Evolutionary conservation across 306 rosid species (phyloP).

Genomic region (Canavalia ensiformis): DNA sequence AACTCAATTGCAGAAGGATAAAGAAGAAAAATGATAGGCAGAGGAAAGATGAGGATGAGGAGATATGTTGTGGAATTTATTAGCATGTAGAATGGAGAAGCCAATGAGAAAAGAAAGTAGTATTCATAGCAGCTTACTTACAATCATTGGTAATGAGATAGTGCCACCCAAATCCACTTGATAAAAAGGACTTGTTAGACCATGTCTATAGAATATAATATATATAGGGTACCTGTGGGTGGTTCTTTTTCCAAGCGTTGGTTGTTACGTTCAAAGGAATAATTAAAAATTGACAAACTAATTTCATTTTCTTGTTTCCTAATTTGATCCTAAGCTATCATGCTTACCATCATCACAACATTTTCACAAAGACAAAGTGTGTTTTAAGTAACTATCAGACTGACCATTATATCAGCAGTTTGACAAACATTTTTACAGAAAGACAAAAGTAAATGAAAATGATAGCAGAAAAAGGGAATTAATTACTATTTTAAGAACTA

Average conservation of each 20-base stretch:
- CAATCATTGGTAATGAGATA: slow-evolving; percentile 20
- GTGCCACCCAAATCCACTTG: not conserved
- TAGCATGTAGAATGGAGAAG: slow-evolving; percentile 11
- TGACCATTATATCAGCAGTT: slow-evolving; percentile 32
- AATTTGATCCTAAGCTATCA: slow-evolving; percentile 29
- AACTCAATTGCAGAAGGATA: too few relatives aligned
- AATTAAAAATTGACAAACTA: slow-evolving; percentile 49
- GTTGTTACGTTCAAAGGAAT: slow-evolving; percentile 21
- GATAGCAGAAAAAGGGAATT: slow-evolving; percentile 33
- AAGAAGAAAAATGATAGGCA: too few relatives aligned
- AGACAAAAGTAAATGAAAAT: slow-evolving; percentile 44
- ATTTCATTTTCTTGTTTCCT: not conserved
- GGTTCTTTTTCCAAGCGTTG: not conserved
- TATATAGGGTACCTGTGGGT: not conserved
- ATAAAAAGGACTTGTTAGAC: slow-evolving; percentile 16
- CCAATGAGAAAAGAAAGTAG: not conserved
- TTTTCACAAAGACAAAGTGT: not conserved
- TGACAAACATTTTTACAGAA: slow-evolving; percentile 23
- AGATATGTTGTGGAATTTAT: not conserved
- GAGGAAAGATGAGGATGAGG: not conserved
- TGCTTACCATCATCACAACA: slow-evolving; percentile 43
- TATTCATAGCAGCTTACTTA: slow-evolving; percentile 1
- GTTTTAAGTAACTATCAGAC: slow-evolving; percentile 47
- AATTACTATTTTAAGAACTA: slow-evolving; percentile 38
- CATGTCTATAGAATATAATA: not conserved